Evolutionary conservation across 225 moss, liverwort and hornwort species (phyloP).

Genomic region (Takakia lepidozioides): DNA sequence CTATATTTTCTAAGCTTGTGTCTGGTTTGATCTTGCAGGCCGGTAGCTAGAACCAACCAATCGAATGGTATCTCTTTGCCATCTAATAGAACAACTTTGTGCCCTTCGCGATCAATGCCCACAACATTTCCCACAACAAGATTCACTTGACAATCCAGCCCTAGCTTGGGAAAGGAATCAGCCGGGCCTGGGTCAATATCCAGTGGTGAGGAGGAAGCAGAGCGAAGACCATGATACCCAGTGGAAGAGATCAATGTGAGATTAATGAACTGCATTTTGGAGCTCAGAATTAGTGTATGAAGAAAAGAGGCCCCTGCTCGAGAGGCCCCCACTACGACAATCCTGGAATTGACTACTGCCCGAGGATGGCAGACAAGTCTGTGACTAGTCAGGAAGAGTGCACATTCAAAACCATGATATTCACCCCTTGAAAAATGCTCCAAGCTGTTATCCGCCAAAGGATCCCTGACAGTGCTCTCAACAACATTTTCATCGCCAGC

Average conservation of each 20-base stretch:
- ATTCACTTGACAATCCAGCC: slow-evolving; percentile 43
- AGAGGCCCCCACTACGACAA: slow-evolving; percentile 45
- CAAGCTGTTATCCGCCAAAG: too few species aligned
- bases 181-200: slow-evolving; percentile 27
- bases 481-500: too few species aligned
- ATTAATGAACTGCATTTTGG: slow-evolving; percentile 35
- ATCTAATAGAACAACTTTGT: slow-evolving; percentile 17
- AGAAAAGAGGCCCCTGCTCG: slow-evolving; percentile 34
- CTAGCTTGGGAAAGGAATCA: slow-evolving; percentile 35
- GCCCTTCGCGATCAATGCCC: slow-evolving; percentile 24
- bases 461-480: too few species aligned
- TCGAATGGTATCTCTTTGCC: slow-evolving; percentile 27
- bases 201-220: slow-evolving; percentile 16
- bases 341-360: slow-evolving; percentile 34
- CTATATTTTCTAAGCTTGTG: slow-evolving; percentile 8
- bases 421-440: too few species aligned
- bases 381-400: slow-evolving; percentile 26
- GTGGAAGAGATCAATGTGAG: slow-evolving; percentile 25
- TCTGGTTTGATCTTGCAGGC: slow-evolving; percentile 45
- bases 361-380: slow-evolving; percentile 22
- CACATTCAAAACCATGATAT: slow-evolving; percentile 45
- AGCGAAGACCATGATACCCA: slow-evolving; percentile 23
- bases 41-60: slow-evolving; percentile 41
- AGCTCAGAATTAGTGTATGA: slow-evolving; percentile 29
- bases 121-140: slow-evolving; percentile 23